phyloP scores from a whole-genome alignment of 495 filamentous ascomycete genomes.

The Darksidea phi region DNA sequence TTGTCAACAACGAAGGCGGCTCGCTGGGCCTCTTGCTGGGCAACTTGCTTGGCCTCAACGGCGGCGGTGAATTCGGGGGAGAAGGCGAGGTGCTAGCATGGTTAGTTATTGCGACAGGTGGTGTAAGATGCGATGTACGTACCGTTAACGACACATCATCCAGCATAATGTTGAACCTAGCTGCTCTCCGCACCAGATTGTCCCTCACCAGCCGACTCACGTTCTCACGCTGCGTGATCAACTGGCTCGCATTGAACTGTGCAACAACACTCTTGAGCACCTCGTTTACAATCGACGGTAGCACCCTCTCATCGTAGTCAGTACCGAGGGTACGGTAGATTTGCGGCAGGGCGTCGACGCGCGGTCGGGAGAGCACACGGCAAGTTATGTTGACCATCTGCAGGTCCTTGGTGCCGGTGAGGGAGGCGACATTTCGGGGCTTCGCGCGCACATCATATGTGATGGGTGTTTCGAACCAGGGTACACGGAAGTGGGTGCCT shows the following conservation, averaged over 20 bases:
- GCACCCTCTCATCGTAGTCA: conserved; percentile 95
- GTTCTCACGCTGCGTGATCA: conserved; percentile 98
- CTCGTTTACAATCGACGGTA: conserved; percentile 98
- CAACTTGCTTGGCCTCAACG: conserved; percentile 98
- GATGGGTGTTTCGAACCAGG: conserved; percentile 96
- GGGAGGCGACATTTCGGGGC: conserved; percentile 92
- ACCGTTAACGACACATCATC: conserved; percentile 98
- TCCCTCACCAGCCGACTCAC: conserved; percentile 88
- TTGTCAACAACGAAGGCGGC: conserved; percentile 98
- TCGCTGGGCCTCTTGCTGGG: conserved; percentile 95
- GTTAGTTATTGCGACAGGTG: conserved; percentile 29
- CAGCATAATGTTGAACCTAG: conserved; percentile 93
- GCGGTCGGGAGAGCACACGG: conserved; percentile 93
- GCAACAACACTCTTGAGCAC: conserved; percentile 98
- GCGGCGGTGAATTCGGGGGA: conserved; percentile 98
- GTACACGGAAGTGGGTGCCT: conserved; percentile 92
- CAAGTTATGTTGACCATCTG: conserved; percentile 99
- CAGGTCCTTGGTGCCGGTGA: conserved; percentile 97
- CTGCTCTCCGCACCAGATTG: conserved; percentile 84
- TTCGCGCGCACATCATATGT: conserved; percentile 97
- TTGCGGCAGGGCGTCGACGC: conserved; percentile 82
- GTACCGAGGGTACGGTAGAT: conserved; percentile 95
- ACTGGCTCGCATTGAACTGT: conserved; percentile 97
- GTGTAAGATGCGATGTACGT: conserved; percentile 42
- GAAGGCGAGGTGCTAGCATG: conserved; percentile 85